A percentile compares a stretch with the other conserved stretches of the same genome.
These are phyloP conservation scores for Artemisia argyi DNA, from an alignment of 129 eudicot species.

Conservation along the genomic window DNA sequence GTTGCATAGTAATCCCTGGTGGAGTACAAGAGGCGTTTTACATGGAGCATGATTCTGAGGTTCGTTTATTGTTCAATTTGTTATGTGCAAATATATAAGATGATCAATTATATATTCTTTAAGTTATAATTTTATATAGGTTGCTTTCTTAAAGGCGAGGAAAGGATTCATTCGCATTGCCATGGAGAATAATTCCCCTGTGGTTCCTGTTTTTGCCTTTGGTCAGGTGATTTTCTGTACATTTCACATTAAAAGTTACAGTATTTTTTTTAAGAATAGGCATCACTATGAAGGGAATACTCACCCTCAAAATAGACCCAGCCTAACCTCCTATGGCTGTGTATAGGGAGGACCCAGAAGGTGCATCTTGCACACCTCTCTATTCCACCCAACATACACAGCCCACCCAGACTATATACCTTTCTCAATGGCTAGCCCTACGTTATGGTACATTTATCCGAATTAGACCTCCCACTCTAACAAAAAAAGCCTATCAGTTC, in stretches of 20 bases:
- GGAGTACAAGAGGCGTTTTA: constrained; percentile 82
- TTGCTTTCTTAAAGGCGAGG: constrained; percentile 65
- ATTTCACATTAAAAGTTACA: neutral
- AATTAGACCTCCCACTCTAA: too few species aligned
- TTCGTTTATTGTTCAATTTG: constrained; percentile 18
- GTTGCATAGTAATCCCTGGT: constrained; percentile 91
- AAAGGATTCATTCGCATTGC: constrained; percentile 88
- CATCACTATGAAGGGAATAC: too few species aligned
- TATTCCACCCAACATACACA: too few species aligned
- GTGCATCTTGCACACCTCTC: too few species aligned
- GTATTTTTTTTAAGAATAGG: too few species aligned
- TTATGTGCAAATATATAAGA: neutral
- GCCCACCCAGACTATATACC: too few species aligned
- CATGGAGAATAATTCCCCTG: constrained; percentile 67
- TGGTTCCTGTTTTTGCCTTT: constrained; percentile 92
- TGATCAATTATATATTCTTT: neutral
- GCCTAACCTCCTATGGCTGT: too few species aligned
- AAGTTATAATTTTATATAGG: constrained; percentile 32
- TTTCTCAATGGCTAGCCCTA: too few species aligned
- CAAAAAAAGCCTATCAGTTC: too few species aligned
- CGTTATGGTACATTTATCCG: too few species aligned
- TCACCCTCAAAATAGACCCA: too few species aligned
- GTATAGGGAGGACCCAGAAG: too few species aligned
- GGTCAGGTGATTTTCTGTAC: constrained; percentile 67
- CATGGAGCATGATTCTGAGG: constrained; percentile 90